phyloP scores from a whole-genome alignment of 2,329 filamentous ascomycete genomes.

The Didymosphaeria variabile region DNA sequence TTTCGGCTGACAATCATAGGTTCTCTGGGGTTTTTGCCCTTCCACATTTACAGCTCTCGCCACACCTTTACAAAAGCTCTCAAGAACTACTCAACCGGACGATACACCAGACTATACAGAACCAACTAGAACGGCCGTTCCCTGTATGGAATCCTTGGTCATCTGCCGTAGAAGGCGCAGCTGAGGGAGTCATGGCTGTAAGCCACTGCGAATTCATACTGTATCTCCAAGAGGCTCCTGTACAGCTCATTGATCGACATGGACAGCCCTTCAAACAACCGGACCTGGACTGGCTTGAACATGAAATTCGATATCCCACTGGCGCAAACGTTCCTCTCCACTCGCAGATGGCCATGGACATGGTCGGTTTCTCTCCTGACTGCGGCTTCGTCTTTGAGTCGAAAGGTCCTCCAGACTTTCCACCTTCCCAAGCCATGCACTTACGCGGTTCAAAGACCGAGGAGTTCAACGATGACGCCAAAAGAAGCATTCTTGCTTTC shows the following conservation, averaged over 20 bases:
- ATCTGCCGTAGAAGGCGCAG: constrained; percentile 67
- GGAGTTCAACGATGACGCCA: constrained; percentile 61
- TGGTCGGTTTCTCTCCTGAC: constrained; percentile 70
- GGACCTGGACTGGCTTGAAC: constrained; percentile 62
- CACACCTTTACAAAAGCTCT: constrained; percentile 58
- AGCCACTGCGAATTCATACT: constrained; percentile 91
- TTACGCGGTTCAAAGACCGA: constrained; percentile 67
- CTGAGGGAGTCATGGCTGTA: constrained; percentile 66
- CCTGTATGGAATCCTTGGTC: constrained; percentile 74
- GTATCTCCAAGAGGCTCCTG: constrained; percentile 79
- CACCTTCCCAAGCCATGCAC: constrained; percentile 61
- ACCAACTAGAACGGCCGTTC: constrained; percentile 68
- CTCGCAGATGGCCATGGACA: constrained; percentile 66
- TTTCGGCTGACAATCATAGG: constrained; percentile 25
- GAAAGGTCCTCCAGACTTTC: constrained; percentile 64
- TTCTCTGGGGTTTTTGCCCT: constrained; percentile 88
- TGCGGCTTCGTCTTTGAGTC: constrained; percentile 72
- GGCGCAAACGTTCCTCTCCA: constrained; percentile 63
- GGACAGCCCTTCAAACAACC: constrained; percentile 29
- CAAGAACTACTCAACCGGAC: constrained; percentile 74
- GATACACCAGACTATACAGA: constrained; percentile 71
- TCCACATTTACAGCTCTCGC: constrained; percentile 78
- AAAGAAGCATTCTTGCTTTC: constrained; percentile 63
- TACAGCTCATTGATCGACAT: constrained; percentile 32
- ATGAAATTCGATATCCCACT: constrained; percentile 67